These are phyloP conservation scores for Pseudohalonectria lignicola DNA, from an alignment of 2,329 filamentous ascomycete species.

Conservation along the genomic window DNA sequence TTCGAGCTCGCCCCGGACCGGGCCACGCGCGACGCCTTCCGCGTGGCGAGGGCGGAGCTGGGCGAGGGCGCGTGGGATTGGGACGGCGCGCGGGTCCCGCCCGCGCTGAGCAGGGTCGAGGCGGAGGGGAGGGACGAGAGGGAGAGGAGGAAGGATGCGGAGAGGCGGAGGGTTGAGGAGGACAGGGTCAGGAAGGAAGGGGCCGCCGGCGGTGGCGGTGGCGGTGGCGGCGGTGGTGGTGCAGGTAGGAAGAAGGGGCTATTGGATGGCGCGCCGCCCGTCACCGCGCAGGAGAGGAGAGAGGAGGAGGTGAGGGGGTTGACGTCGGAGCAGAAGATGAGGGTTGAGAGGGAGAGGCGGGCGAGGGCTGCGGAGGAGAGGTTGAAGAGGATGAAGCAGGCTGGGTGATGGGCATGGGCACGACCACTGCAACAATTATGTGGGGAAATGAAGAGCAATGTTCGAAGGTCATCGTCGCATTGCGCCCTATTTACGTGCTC, in stretches of 20 bases:
- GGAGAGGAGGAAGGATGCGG: conserved; percentile 62
- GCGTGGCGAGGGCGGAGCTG: conserved; percentile 72
- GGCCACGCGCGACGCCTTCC: conserved; percentile 79
- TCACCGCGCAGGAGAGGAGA: conserved; percentile 69
- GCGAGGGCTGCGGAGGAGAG: conserved; percentile 88
- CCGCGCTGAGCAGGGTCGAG: conserved; percentile 58
- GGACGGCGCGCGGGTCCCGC: conserved; percentile 62
- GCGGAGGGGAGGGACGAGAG: conserved; percentile 57
- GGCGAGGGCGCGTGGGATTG: conserved; percentile 71
- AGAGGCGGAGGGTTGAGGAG: conserved; percentile 63
- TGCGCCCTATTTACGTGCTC: too few relatives aligned
- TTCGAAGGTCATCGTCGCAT: too few relatives aligned
- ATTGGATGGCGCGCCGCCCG: conserved; percentile 47
- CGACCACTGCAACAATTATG: too few relatives aligned
- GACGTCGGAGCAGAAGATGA: conserved; percentile 77
- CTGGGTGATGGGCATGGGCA: too few relatives aligned
- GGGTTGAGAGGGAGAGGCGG: conserved; percentile 76
- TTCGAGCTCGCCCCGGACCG: conserved; percentile 85
- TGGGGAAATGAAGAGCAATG: too few relatives aligned
- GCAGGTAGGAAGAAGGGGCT: conserved; percentile 33
- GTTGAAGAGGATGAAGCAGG: conserved; percentile 55
- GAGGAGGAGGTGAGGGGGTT: conserved; percentile 78
- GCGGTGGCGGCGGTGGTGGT: conserved; percentile 1
- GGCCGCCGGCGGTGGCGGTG: conserved; percentile 19
- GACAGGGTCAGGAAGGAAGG: conserved; percentile 61